phyloP scores from a whole-genome alignment of 2,329 filamentous ascomycete genomes.

The Biscogniauxia mediterranea region DNA sequence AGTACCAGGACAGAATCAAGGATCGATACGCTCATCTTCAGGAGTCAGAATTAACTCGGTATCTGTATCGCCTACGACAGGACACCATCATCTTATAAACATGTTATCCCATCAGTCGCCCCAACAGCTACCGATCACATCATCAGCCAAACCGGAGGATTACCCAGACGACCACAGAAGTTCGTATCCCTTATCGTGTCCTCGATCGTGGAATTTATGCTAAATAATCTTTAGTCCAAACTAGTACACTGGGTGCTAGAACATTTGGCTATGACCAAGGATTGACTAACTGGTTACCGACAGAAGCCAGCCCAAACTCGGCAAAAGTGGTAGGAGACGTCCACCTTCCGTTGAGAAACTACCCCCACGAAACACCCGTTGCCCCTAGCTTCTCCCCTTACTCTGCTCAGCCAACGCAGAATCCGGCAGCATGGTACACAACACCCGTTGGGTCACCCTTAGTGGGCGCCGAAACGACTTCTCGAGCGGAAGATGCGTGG shows the following conservation, averaged over 20 bases:
- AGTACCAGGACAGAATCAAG: constrained; percentile 42
- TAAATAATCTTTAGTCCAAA: constrained; percentile 31
- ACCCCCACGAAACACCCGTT: constrained; percentile 49
- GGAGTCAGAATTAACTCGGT: constrained; percentile 43
- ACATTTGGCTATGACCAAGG: constrained; percentile 41
- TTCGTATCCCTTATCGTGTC: constrained; percentile 33
- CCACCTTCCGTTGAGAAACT: constrained; percentile 48
- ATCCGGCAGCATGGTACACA: constrained; percentile 41
- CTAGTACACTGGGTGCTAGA: constrained; percentile 33
- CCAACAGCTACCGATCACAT: constrained; percentile 41
- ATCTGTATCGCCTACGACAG: constrained; percentile 48
- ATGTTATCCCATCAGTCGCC: constrained; percentile 41
- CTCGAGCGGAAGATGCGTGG: constrained; percentile 45
- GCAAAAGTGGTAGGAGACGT: constrained; percentile 43
- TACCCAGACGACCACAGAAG: constrained; percentile 42
- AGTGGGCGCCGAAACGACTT: constrained; percentile 35
- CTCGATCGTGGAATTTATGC: constrained; percentile 12
- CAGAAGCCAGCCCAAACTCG: constrained; percentile 40
- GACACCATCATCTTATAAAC: constrained; percentile 42
- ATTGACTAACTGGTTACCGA: constrained; percentile 44
- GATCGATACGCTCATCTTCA: constrained; percentile 42
- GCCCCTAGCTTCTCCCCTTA: constrained; percentile 52
- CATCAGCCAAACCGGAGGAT: constrained; percentile 33
- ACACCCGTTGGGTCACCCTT: constrained; percentile 22
- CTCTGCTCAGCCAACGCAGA: constrained; percentile 38